A percentile compares a stretch with the other conserved stretches of the same genome.
These are phyloP conservation scores for Hypomyces perniciosus DNA, from an alignment of 2,329 filamentous ascomycete species.

Conservation along the genomic window DNA sequence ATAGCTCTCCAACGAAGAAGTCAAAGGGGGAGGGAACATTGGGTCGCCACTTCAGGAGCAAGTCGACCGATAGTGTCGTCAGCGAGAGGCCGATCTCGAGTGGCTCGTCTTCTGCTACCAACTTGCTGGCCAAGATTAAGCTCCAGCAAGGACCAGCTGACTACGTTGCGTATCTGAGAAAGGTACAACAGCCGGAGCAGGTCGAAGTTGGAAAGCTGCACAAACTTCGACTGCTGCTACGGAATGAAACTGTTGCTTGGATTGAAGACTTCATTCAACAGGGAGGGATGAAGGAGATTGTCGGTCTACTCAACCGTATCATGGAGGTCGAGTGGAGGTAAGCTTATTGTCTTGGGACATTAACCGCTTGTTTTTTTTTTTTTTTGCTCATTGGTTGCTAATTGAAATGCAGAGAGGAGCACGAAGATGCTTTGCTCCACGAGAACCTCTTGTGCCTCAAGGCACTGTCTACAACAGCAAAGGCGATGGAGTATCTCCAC, in stretches of 20 bases:
- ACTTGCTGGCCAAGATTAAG: constrained; percentile 62
- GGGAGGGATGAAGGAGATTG: constrained; percentile 88
- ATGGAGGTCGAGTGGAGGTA: constrained; percentile 95
- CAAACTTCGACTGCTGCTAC: constrained; percentile 79
- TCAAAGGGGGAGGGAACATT: constrained; percentile 59
- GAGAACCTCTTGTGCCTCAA: constrained; percentile 91
- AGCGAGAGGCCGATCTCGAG: constrained; percentile 51
- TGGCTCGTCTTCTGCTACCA: constrained; percentile 49
- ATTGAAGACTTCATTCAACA: constrained; percentile 85
- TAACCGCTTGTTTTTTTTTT: background rate
- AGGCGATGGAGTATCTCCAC: constrained; percentile 75
- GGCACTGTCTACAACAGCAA: constrained; percentile 84
- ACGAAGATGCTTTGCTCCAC: constrained; percentile 88
- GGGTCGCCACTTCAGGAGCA: constrained; percentile 61
- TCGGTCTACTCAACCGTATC: constrained; percentile 79
- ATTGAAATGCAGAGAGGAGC: constrained; percentile 64
- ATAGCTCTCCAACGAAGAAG: constrained; percentile 66
- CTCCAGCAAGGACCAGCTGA: constrained; percentile 70
- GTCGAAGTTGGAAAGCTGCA: constrained; percentile 94
- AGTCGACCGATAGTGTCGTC: constrained; percentile 64
- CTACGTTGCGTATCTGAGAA: constrained; percentile 79
- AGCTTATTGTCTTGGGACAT: background rate
- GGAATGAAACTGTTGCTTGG: constrained; percentile 95
- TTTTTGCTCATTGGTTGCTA: background rate
- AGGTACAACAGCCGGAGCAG: constrained; percentile 71